These are phyloP conservation scores for Cladophialophora bantiana DNA, from an alignment of 2,329 filamentous ascomycete genomes.

Conservation along the genomic window DNA sequence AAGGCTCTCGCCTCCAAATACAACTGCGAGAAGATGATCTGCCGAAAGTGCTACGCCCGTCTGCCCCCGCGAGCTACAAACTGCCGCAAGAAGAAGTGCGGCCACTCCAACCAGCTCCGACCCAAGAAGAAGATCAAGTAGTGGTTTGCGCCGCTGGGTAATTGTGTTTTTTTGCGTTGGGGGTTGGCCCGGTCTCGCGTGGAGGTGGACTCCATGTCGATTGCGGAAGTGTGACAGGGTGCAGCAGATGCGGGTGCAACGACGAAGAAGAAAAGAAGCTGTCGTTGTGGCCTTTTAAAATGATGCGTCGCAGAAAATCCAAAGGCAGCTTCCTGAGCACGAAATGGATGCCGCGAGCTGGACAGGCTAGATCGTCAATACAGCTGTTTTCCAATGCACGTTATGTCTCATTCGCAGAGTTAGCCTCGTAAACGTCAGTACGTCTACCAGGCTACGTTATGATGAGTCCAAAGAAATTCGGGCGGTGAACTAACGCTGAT, in stretches of 20 bases:
- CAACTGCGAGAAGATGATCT: conserved; percentile 99
- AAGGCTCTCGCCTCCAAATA: conserved; percentile 99
- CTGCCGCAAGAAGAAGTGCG: conserved; percentile 99
- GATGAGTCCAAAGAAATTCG: not conserved
- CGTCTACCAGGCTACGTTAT: not conserved
- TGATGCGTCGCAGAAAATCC: not conserved
- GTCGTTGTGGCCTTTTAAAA: not conserved
- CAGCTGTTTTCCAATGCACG: not conserved
- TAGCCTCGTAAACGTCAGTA: not conserved
- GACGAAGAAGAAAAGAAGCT: not conserved
- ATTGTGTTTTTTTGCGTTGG: conserved; percentile 44
- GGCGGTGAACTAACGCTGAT: not conserved
- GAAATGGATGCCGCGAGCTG: not conserved
- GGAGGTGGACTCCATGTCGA: conserved; percentile 6
- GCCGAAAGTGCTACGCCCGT: conserved; percentile 99
- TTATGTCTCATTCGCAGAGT: not conserved
- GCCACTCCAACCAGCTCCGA: conserved; percentile 99
- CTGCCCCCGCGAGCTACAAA: conserved; percentile 98
- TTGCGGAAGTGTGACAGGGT: not conserved
- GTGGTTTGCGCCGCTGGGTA: conserved; percentile 55
- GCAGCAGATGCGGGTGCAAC: not conserved
- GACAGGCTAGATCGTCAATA: not conserved
- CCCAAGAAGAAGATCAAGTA: conserved; percentile 99
- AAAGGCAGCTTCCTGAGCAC: not conserved
- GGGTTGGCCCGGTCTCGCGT: conserved; percentile 11